phyloP scores from a whole-genome alignment of 2,329 filamentous ascomycete species.

The Beauveria caledonica region DNA sequence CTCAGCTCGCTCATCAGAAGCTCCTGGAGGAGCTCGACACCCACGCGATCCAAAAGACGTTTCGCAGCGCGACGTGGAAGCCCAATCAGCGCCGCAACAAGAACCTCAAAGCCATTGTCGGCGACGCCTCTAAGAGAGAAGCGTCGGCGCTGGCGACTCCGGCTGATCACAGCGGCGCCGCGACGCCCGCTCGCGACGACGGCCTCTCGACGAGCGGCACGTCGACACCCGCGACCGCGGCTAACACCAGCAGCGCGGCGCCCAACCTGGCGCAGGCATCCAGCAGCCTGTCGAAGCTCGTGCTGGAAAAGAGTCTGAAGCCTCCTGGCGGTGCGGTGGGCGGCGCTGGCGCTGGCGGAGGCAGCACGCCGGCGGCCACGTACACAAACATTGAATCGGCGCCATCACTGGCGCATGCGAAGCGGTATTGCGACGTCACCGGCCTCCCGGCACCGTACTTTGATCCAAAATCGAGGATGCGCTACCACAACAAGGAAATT shows the following conservation, averaged over 20 bases:
- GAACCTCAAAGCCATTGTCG: constrained; percentile 93
- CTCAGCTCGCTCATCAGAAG: constrained; percentile 70
- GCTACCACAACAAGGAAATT: constrained; percentile 90
- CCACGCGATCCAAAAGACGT: constrained; percentile 74
- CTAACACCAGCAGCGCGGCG: constrained; percentile 46
- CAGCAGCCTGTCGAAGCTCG: constrained; percentile 76
- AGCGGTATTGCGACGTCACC: constrained; percentile 92
- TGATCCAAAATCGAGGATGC: constrained; percentile 87
- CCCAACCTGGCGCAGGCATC: constrained; percentile 84
- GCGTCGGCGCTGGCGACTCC: constrained; percentile 77
- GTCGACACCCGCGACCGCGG: constrained; percentile 50
- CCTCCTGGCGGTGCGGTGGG: constrained; percentile 12
- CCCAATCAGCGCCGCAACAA: constrained; percentile 95
- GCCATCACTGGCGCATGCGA: constrained; percentile 75
- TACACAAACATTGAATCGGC: constrained; percentile 97
- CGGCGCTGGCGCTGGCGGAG: constrained; percentile 17
- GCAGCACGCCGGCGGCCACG: constrained; percentile 60
- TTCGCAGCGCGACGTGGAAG: constrained; percentile 85
- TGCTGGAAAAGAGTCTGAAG: constrained; percentile 71
- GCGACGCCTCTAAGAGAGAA: constrained; percentile 80
- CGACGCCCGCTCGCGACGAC: constrained; percentile 50
- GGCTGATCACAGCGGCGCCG: constrained; percentile 66
- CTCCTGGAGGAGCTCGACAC: constrained; percentile 91
- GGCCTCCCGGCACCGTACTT: constrained; percentile 85
- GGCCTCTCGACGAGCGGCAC: constrained; percentile 50